phyloP scores from a whole-genome alignment of 2,329 filamentous ascomycete genomes.

The Parafenestella ontariensis region DNA sequence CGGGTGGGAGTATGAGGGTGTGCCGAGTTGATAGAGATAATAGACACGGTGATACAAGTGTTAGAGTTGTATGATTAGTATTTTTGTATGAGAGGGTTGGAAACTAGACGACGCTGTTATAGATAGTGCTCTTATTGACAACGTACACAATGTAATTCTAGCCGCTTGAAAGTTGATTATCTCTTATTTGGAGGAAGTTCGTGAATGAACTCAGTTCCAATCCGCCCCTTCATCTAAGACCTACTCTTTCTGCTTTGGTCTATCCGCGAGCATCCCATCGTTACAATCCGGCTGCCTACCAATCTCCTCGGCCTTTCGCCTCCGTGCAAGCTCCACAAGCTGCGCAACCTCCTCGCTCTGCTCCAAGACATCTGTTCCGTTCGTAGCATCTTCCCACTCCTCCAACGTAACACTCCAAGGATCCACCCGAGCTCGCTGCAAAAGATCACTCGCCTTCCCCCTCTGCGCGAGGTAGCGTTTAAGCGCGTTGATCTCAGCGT shows the following conservation, averaged over 20 bases:
- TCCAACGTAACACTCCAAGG: not conserved
- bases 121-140: too few species aligned
- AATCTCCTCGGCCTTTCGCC: not conserved
- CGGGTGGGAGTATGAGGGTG: conserved; percentile 73
- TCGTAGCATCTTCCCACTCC: not conserved
- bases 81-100: not conserved
- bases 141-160: too few species aligned
- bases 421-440: not conserved
- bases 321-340: not conserved
- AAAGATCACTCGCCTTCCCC: not conserved
- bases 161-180: not conserved
- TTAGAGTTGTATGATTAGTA: not conserved
- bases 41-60: too few species aligned
- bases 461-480: not conserved
- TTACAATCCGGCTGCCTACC: not conserved
- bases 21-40: conserved; percentile 58
- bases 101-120: not conserved
- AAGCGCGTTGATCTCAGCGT: not conserved
- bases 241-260: not conserved
- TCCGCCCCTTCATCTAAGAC: not conserved
- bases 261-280: not conserved
- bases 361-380: not conserved
- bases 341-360: not conserved
- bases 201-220: too few species aligned
- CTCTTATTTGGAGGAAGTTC: not conserved